phyloP scores from a whole-genome alignment of 2,329 filamentous ascomycete species.

The Aspergillus latus region DNA sequence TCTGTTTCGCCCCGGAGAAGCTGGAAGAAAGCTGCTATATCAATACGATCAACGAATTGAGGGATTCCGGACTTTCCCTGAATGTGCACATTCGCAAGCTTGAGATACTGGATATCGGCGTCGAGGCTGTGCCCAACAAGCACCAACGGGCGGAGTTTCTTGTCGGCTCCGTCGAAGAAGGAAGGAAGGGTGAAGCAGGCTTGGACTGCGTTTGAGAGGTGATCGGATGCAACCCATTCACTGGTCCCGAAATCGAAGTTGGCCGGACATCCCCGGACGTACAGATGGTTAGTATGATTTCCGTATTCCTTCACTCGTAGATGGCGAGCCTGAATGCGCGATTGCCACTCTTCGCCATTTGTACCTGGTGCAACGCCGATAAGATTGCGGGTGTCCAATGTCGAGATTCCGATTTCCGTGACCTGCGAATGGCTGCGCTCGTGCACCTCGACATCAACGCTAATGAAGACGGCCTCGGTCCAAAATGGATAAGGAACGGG shows the following conservation, averaged over 20 bases:
- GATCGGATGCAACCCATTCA: constrained; percentile 52
- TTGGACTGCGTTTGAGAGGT: constrained; percentile 50
- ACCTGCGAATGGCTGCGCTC: constrained; percentile 66
- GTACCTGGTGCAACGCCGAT: constrained; percentile 58
- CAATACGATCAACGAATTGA: constrained; percentile 61
- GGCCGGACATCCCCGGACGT: constrained; percentile 71
- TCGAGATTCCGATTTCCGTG: constrained; percentile 83
- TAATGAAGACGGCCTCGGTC: constrained; percentile 66
- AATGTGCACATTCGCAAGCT: constrained; percentile 61
- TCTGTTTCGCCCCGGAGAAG: constrained; percentile 57
- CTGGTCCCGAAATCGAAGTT: constrained; percentile 69
- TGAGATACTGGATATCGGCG: constrained; percentile 68
- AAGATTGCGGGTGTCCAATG: constrained; percentile 69
- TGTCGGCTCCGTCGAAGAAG: constrained; percentile 30
- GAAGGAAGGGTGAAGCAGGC: constrained; percentile 60
- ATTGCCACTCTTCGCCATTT: constrained; percentile 65
- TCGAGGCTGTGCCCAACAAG: constrained; percentile 75
- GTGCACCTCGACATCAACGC: constrained; percentile 79
- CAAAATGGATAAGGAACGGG: constrained; percentile 52
- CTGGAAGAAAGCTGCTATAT: constrained; percentile 72
- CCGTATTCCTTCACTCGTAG: constrained; percentile 71
- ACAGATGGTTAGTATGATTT: constrained; percentile 65
- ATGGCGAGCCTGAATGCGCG: constrained; percentile 68
- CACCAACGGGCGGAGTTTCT: constrained; percentile 65
- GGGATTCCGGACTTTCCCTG: constrained; percentile 14